Conservation (phyloP, 1,284 basidiomycete species). For the Apiotrichum gracile region DNA sequence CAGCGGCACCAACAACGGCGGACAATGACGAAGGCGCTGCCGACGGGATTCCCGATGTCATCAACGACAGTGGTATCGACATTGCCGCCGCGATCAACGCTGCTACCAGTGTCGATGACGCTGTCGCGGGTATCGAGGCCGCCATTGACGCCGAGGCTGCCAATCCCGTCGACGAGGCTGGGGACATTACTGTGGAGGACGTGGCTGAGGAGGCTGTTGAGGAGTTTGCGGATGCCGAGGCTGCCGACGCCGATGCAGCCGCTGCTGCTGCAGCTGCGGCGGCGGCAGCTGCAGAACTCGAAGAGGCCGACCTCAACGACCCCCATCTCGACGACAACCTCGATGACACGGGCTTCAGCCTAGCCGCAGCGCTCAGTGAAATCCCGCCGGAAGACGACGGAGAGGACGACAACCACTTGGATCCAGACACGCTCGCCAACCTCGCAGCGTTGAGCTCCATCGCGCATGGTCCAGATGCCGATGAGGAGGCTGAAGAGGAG, state of each 20-base stretch:
- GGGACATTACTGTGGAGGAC: too few relatives aligned
- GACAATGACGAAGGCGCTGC: not conserved
- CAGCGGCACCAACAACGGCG: too few relatives aligned
- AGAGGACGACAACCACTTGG: slow-evolving; percentile 4
- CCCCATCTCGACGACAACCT: not conserved
- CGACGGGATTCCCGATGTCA: not conserved
- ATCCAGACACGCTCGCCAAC: slow-evolving; percentile 40
- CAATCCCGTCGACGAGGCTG: too few relatives aligned
- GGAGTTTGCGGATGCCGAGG: not conserved
- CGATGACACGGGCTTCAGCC: slow-evolving; percentile 1
- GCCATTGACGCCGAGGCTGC: too few relatives aligned
- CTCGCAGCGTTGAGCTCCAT: slow-evolving; percentile 39
- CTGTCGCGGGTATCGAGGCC: too few relatives aligned
- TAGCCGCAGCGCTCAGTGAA: slow-evolving; percentile 11
- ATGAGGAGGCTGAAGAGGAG: slow-evolving; percentile 3
- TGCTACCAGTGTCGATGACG: not conserved
- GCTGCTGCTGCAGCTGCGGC: not conserved
- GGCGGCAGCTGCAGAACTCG: not conserved
- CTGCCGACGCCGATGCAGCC: not conserved
- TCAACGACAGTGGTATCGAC: not conserved
- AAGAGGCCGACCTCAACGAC: not conserved
- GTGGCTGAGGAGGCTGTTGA: not conserved
- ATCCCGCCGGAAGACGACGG: slow-evolving; percentile 8
- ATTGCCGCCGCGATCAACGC: not conserved
- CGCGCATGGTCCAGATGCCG: not conserved